A percentile compares a stretch with the other conserved stretches of the same genome.
These are phyloP conservation scores for Paramecium primaurelia DNA, from an alignment of 73 alveolate species.

Conservation along the genomic window DNA sequence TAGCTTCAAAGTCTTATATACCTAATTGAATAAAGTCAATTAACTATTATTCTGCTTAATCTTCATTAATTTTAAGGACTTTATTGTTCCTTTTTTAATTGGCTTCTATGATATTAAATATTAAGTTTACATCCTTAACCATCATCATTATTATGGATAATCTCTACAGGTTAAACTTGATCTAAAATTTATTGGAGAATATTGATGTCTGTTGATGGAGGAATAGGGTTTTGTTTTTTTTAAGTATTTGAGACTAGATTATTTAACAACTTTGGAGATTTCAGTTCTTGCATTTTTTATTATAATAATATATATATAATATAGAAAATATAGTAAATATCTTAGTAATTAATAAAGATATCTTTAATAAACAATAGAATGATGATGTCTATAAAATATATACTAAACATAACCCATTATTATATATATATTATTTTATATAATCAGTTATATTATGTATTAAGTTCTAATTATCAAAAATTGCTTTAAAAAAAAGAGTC, in stretches of 20 bases:
- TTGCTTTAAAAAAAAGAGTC: background rate
- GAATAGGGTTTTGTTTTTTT: background rate
- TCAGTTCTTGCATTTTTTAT: constrained; percentile 13
- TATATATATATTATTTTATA: too few species aligned
- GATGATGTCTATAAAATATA: background rate
- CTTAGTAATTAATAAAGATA: background rate
- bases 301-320: background rate
- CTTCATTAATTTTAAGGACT: background rate
- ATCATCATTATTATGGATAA: background rate
- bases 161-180: background rate
- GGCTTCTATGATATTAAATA: background rate
- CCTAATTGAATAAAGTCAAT: constrained; percentile 15
- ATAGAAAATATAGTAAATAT: background rate
- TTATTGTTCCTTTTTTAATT: background rate
- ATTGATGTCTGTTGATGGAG: background rate
- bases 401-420: background rate
- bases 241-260: background rate
- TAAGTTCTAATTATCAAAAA: background rate
- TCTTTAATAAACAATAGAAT: too few species aligned
- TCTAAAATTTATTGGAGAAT: background rate
- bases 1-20: background rate
- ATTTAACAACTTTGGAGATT: constrained; percentile 24
- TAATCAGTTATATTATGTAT: too few species aligned
- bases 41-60: background rate
- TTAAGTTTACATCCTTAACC: background rate